Evolutionary conservation across 352 stramenopile genomes (phyloP).

Genomic region (Phytophthora multivora): DNA sequence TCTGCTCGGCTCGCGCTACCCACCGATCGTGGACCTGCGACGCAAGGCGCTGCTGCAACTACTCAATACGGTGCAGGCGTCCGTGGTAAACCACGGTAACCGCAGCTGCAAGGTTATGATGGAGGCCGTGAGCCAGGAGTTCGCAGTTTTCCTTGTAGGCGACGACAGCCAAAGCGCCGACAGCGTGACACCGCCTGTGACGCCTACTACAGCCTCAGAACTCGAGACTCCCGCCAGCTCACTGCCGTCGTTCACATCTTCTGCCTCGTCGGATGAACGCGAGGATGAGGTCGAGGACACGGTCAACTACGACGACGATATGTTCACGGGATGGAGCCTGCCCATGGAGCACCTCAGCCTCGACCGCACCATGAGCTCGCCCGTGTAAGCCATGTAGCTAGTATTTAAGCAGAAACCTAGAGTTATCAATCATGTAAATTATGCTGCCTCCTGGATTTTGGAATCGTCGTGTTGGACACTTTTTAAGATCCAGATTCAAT

Average conservation of each 20-base stretch:
- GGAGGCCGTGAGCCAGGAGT: constrained; percentile 33
- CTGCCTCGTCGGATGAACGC: constrained; percentile 35
- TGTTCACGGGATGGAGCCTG: constrained; percentile 29
- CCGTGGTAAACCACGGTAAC: constrained; percentile 43
- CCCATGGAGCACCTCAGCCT: constrained; percentile 29
- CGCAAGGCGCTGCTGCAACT: constrained; percentile 36
- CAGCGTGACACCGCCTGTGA: constrained; percentile 26
- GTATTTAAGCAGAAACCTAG: constrained; percentile 19
- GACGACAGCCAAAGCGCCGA: constrained; percentile 10
- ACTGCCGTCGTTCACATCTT: constrained; percentile 31
- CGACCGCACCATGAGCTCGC: constrained; percentile 27
- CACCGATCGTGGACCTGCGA: constrained; percentile 34
- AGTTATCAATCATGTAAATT: neutral
- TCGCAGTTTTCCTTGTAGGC: constrained; percentile 39
- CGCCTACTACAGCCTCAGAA: constrained; percentile 32
- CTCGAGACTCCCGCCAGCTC: constrained; percentile 24
- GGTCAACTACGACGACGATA: constrained; percentile 22
- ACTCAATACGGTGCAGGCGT: constrained; percentile 36
- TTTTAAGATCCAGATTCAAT: neutral
- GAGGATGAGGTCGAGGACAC: constrained; percentile 26
- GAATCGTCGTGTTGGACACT: constrained; percentile 10
- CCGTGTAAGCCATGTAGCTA: constrained; percentile 24
- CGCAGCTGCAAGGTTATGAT: constrained; percentile 43
- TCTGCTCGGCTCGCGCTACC: constrained; percentile 34
- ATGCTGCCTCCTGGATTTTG: constrained; percentile 19